Percentiles rank a stretch among this genome's conserved stretches.
Conservation (phyloP, 371 early-diverging fungal genomes). For the Chytridiales sp. region DNA sequence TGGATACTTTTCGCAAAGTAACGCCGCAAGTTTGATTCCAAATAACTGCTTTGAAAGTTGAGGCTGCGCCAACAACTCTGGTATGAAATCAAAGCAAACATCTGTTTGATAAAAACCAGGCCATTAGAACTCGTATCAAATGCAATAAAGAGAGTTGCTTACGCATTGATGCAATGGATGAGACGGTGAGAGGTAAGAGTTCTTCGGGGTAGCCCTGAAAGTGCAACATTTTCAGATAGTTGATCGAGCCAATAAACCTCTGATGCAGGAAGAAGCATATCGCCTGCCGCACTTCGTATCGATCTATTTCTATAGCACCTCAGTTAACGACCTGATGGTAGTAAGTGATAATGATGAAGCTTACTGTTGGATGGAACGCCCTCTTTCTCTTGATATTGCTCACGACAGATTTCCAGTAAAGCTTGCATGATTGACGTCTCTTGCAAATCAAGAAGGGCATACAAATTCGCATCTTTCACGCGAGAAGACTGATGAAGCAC, state of each 20-base stretch:
- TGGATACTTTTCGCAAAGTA: conserved; percentile 50
- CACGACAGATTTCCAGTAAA: conserved; percentile 40
- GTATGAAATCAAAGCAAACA: conserved; percentile 57
- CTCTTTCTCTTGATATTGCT: neutral
- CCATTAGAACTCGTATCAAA: neutral
- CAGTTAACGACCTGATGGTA: conserved; percentile 6
- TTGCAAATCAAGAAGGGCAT: conserved; percentile 50
- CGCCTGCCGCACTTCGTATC: conserved; percentile 16
- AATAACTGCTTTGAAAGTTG: conserved; percentile 45
- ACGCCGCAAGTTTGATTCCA: conserved; percentile 46
- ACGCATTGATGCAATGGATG: conserved; percentile 56
- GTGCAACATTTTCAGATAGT: conserved; percentile 50
- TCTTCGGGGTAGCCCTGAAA: conserved; percentile 51
- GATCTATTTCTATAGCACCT: conserved; percentile 7
- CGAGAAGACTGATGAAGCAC: conserved; percentile 12
- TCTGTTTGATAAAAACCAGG: conserved; percentile 20
- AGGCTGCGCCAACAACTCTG: conserved; percentile 51
- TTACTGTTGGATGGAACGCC: too few relatives aligned
- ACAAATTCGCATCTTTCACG: conserved; percentile 43
- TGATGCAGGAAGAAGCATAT: conserved; percentile 50
- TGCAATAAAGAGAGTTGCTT: neutral
- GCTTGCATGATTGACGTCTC: conserved; percentile 52
- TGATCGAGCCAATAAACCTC: conserved; percentile 44
- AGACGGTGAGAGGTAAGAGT: conserved; percentile 43
- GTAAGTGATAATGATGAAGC: too few relatives aligned